A percentile compares a stretch with the other conserved stretches of the same genome.
Evolutionary conservation across 768 basidiomycete species (phyloP).

Genomic region (Russula earlei): DNA sequence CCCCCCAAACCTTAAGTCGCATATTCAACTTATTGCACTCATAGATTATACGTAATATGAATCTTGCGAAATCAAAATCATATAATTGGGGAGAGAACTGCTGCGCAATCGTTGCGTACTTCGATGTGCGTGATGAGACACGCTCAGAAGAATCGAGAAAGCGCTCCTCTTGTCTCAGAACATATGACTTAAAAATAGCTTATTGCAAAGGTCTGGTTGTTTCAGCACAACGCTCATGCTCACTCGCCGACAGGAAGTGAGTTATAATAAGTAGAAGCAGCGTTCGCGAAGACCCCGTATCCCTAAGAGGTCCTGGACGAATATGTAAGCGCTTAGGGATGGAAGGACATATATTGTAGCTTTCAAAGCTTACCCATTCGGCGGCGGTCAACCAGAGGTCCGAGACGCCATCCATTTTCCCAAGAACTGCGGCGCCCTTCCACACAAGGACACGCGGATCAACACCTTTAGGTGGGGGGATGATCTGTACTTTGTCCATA

Average conservation of each 20-base stretch:
- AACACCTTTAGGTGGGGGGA: slow-evolving; percentile 88
- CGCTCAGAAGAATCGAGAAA: background rate
- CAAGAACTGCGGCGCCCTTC: slow-evolving; percentile 91
- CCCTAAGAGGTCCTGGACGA: slow-evolving; percentile 56
- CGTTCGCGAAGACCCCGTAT: slow-evolving; percentile 76
- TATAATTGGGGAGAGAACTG: background rate
- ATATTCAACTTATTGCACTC: background rate
- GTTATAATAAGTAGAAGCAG: slow-evolving; percentile 68
- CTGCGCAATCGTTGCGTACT: background rate
- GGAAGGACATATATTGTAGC: background rate
- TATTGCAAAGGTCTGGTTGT: background rate
- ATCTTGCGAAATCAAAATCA: background rate
- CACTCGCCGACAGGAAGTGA: background rate
- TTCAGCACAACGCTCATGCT: background rate
- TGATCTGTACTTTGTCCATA: slow-evolving; percentile 84
- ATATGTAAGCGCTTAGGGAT: slow-evolving; percentile 1
- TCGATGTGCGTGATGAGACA: background rate
- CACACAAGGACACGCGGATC: slow-evolving; percentile 86
- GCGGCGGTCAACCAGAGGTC: slow-evolving; percentile 83
- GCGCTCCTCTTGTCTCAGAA: background rate
- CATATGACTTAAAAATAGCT: background rate
- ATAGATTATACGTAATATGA: background rate
- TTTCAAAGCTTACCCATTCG: slow-evolving; percentile 65
- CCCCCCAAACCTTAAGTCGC: background rate
- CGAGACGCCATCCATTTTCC: slow-evolving; percentile 80